Base-by-base conservation (phyloP, 2,329 filamentous ascomycete genomes). In the Decorospora gaudefroyi region DNA sequence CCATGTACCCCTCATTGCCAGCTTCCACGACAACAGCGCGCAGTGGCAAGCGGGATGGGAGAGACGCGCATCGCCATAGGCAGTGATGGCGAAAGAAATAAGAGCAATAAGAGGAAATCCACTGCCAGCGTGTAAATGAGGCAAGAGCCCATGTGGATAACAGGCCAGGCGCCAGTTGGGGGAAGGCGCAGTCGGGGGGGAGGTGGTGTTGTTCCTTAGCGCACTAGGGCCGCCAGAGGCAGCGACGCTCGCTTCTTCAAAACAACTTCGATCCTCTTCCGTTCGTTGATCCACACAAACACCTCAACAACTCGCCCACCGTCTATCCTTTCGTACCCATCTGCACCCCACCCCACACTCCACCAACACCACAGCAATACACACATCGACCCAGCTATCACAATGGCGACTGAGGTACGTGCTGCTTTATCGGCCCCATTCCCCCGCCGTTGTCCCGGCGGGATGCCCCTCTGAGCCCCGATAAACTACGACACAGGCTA, bases 351-450 rank as follows among this genome's bases (percentile, higher is more conserved):
- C 49, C 40, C 49, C 46, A 44, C 56, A 34, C 33, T 40, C 45
- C 35, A 44, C 40, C 42, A 27, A 49, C 47, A 45, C 39, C 42
- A n/a, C n/a, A n/a, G n/a, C 48, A 43, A 36, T 40, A 56, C 43
- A 32, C 49, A 42, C 52, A 51, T 37, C 43, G 48, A 48, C 42
- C 37, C 50, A 39, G 43, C 49, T 44, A 42, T 44, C 71, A 80
- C 67, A 69, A 84, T 84, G 81, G 77, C 78, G 72, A 80, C 78
- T 74, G 81, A 84, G 76, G 81, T 84, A 79, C 67, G 80, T 77
- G 52, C 59, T 55, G 51, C 61, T 52, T 61, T 64, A 64, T 70
- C 65, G 55, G 57, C 57, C 54, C 57, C 51, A 49, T 51, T 55
- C 28, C 69, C 68, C 65, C 67, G 53, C 59, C 62, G 67, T 59